Evolutionary conservation across 495 filamentous ascomycete genomes (phyloP), one percentile per base, ranked within the genome.

Genomic region (Aspergillus cavernicola): DNA sequence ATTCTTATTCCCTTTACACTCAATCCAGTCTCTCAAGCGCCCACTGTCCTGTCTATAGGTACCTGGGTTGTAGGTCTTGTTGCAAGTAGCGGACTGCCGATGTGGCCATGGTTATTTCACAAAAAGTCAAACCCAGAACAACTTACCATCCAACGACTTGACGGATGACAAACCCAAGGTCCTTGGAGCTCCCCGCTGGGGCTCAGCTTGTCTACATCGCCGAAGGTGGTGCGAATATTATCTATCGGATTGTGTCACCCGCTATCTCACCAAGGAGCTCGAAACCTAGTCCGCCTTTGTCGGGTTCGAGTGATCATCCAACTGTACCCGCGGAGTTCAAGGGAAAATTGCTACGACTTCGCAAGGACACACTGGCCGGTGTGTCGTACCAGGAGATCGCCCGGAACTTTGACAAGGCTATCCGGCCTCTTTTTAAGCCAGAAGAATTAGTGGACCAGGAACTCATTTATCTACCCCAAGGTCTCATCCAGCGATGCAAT

Each of bases 141-240:
- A 42, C 38, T 45, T 36, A 54, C 38, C 45, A 48, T 36, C 41
- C 36, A 12, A 55, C 51, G 11, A 57, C 48, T 32, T 51, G 40
- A 61, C 61, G 61, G 63, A 75, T 75, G 72, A 71, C 68, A 18
- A 70, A 71, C 45, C 63, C 66, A 29, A 65, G 44, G 58, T 43
- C 63, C 10, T 58, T 70, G 2, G 72, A 77, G 57, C 71, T 77
- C 61, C 72, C 72, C 7, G 32, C 32, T 50, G 71, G 68, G 54
- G 63, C 69, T 61, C 67, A 69, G 42, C 70, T 82, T 22, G 50
- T 71, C 16, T 84, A 81, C 54, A 70, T 83, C 8, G 78, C 79
- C 9, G 87, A 90, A 64, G 87, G 87, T 12, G 85, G 85, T 37
- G 85, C 87, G 26, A 89, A 90, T 63, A 70, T 83, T 40, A 83